These are phyloP conservation scores for button mushroom (Agaricus bisporus) DNA, from an alignment of 768 basidiomycete genomes.

Conservation along the genomic window DNA sequence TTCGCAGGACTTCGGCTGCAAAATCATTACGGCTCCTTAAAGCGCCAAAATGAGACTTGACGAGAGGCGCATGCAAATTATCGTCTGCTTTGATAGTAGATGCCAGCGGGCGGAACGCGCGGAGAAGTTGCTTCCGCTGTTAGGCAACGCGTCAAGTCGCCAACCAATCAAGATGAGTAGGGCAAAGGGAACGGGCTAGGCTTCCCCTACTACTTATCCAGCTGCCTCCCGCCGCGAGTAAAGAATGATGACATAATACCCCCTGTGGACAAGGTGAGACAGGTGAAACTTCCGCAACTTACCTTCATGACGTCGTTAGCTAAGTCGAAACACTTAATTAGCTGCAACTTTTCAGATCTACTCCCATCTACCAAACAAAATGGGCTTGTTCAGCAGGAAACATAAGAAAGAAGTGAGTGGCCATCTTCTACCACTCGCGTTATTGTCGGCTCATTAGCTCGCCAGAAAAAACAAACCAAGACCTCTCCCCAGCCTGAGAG, in stretches of 20 bases:
- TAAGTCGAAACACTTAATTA: neutral
- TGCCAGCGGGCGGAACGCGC: too few species aligned
- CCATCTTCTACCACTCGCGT: neutral
- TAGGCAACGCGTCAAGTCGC: too few species aligned
- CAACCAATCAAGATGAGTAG: too few species aligned
- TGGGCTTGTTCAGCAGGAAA: constrained; percentile 5
- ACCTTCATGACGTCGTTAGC: constrained; percentile 6
- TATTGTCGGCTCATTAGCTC: neutral
- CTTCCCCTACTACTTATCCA: too few species aligned
- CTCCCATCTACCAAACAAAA: neutral
- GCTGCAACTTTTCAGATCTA: neutral
- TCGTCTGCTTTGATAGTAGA: too few species aligned
- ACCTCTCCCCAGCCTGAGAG: neutral
- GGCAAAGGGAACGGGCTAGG: too few species aligned
- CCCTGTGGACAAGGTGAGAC: constrained; percentile 2
- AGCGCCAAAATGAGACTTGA: too few species aligned
- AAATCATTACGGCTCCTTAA: too few species aligned
- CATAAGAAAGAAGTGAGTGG: constrained; percentile 2
- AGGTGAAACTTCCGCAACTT: neutral
- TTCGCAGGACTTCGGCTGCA: too few species aligned
- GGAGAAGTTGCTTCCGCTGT: too few species aligned
- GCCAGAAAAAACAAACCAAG: too few species aligned
- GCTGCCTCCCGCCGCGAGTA: neutral
- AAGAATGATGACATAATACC: neutral
- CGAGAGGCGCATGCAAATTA: too few species aligned